phyloP scores from a whole-genome alignment of 208 protist genomes.

The Borovskyia barvae region DNA sequence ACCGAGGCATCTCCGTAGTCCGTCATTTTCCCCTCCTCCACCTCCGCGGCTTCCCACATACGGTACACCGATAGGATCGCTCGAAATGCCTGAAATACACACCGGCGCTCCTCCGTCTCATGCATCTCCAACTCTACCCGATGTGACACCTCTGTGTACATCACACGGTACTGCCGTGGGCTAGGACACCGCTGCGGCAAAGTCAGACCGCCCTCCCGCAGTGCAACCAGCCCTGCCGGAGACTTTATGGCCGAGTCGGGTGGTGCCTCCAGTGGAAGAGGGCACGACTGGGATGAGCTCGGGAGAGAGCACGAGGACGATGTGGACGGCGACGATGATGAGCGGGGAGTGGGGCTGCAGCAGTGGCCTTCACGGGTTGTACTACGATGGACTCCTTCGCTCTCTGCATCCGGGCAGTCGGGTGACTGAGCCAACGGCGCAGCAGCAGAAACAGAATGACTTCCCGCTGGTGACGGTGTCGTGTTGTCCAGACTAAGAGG shows the following conservation, averaged over 20 bases:
- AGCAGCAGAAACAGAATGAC: no score
- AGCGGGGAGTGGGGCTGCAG: neutral
- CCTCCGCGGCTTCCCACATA: conserved; percentile 20
- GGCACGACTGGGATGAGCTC: conserved; percentile 1
- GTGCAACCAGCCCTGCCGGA: neutral
- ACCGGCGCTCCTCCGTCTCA: conserved; percentile 33
- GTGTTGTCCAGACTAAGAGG: no score
- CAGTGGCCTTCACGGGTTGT: neutral
- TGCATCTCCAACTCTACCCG: conserved; percentile 24
- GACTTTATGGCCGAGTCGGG: conserved; percentile 12
- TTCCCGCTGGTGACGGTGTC: no score
- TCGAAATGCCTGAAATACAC: conserved; percentile 23
- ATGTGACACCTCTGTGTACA: conserved; percentile 31
- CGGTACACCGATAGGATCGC: conserved; percentile 26
- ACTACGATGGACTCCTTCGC: no score
- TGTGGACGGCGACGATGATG: neutral
- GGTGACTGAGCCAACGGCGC: no score
- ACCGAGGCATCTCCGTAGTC: conserved; percentile 4
- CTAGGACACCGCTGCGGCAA: neutral
- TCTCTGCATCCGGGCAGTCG: no score
- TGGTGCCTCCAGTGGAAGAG: neutral
- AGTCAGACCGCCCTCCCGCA: neutral
- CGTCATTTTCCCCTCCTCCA: neutral
- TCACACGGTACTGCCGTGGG: conserved; percentile 7
- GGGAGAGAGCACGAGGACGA: neutral